phyloP scores from a whole-genome alignment of 306 rosid genomes.

The Mucuna pruriens region DNA sequence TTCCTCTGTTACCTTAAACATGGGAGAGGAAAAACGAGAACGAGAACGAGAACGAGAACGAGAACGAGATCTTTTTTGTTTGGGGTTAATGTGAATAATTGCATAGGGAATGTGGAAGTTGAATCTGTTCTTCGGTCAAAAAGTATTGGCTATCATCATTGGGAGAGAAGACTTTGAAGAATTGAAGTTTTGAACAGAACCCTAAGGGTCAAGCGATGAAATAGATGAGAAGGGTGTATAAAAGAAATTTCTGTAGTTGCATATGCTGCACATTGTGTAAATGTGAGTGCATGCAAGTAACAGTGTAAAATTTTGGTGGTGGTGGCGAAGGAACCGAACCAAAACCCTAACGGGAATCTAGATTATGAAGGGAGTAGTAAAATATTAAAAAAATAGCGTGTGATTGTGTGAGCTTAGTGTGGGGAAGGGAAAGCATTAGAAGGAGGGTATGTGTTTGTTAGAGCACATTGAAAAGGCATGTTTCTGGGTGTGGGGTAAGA shows the following conservation, averaged over 20 bases:
- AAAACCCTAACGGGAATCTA: slow-evolving; percentile 2
- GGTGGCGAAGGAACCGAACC: background rate
- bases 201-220: slow-evolving; percentile 16
- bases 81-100: background rate
- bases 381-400: background rate
- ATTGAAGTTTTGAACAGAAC: too few species aligned
- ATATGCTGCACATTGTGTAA: slow-evolving; percentile 21
- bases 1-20: slow-evolving; percentile 55
- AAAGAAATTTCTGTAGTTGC: slow-evolving; percentile 23
- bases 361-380: background rate
- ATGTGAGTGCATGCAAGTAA: background rate
- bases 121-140: slow-evolving; percentile 30
- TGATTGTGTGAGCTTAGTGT: background rate
- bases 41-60: background rate
- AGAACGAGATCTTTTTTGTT: background rate
- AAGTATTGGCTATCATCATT: slow-evolving; percentile 23
- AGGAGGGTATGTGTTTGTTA: background rate
- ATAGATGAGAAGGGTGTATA: slow-evolving; percentile 18
- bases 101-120: background rate
- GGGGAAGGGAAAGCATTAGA: slow-evolving; percentile 2
- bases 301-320: background rate
- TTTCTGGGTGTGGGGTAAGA: slow-evolving; percentile 12
- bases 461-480: slow-evolving; percentile 35
- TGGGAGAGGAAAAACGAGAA: background rate
- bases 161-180: background rate